phyloP scores from a whole-genome alignment of 1,139 yeast species.

The Geotrichum restrictum region DNA sequence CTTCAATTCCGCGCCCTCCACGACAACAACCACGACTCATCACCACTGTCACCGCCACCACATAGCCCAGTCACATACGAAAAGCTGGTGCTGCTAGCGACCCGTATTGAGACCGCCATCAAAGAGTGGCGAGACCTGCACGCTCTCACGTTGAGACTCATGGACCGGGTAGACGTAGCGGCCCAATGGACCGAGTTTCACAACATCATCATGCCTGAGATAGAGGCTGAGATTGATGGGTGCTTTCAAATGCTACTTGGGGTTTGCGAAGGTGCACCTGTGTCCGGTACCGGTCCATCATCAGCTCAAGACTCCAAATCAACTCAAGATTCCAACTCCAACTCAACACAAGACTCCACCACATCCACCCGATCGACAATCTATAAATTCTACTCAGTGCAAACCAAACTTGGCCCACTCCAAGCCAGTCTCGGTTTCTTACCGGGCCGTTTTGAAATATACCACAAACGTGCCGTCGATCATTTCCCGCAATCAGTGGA shows the following conservation, averaged over 20 bases:
- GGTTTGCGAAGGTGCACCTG: no score
- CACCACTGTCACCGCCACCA: constrained; percentile 30
- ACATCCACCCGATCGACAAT: no score
- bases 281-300: no score
- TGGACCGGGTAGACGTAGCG: constrained; percentile 51
- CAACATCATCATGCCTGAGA: constrained; percentile 49
- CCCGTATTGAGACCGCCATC: constrained; percentile 24
- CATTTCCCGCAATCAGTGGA: constrained; percentile 40
- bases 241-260: constrained; percentile 37
- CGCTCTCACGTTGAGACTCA: constrained; percentile 40
- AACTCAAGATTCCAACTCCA: no score
- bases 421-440: constrained; percentile 58
- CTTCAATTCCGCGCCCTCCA: not conserved
- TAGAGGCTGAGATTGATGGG: constrained; percentile 49
- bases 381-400: constrained; percentile 7
- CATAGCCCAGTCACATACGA: constrained; percentile 33
- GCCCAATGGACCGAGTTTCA: constrained; percentile 57
- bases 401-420: constrained; percentile 45
- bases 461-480: constrained; percentile 38
- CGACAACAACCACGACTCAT: constrained; percentile 26
- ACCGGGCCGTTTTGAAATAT: constrained; percentile 52
- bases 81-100: constrained; percentile 36
- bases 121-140: constrained; percentile 42
- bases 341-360: no score
- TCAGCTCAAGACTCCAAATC: no score